A percentile compares a stretch with the other conserved stretches of the same genome.
phyloP scores from a whole-genome alignment of 2,329 filamentous ascomycete species.

The Clonostachys chloroleuca region DNA sequence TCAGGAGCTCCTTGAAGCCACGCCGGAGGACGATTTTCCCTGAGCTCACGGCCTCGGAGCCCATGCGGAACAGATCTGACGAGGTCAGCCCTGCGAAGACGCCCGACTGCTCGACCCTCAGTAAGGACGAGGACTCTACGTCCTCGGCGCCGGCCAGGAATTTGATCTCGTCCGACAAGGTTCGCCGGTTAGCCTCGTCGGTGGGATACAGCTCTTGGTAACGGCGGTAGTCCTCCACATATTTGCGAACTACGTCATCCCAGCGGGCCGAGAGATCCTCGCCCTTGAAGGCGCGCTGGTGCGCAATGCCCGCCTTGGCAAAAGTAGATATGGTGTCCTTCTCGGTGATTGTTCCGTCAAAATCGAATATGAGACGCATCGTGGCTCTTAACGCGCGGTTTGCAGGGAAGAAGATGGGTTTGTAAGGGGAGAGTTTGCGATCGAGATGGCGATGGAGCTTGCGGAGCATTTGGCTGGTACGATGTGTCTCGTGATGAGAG shows the following conservation, averaged over 20 bases:
- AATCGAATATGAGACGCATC: constrained; percentile 50
- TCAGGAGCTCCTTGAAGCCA: constrained; percentile 31
- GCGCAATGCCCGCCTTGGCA: constrained; percentile 33
- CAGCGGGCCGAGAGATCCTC: constrained; percentile 31
- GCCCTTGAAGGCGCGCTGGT: constrained; percentile 14
- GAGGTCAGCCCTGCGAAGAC: constrained; percentile 36
- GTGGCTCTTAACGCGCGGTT: constrained; percentile 1
- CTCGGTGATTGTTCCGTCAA: constrained; percentile 55
- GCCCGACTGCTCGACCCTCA: constrained; percentile 32
- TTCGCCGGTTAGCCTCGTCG: constrained; percentile 20
- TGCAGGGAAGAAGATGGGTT: background rate
- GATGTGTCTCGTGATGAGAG: too few species aligned
- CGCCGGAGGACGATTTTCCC: constrained; percentile 26
- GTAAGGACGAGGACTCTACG: constrained; percentile 41
- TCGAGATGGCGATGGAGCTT: too few species aligned
- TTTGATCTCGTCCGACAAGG: constrained; percentile 28
- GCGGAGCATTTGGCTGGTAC: too few species aligned
- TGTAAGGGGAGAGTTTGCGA: too few species aligned
- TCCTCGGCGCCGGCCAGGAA: constrained; percentile 36
- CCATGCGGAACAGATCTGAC: constrained; percentile 27
- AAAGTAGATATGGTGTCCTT: constrained; percentile 47
- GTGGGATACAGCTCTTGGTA: constrained; percentile 28
- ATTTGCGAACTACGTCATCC: constrained; percentile 38
- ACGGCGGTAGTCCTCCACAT: constrained; percentile 32
- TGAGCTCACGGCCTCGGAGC: constrained; percentile 22